phyloP scores from a whole-genome alignment of 139 green algal genomes.

The Astrephomene gubernaculifera region DNA sequence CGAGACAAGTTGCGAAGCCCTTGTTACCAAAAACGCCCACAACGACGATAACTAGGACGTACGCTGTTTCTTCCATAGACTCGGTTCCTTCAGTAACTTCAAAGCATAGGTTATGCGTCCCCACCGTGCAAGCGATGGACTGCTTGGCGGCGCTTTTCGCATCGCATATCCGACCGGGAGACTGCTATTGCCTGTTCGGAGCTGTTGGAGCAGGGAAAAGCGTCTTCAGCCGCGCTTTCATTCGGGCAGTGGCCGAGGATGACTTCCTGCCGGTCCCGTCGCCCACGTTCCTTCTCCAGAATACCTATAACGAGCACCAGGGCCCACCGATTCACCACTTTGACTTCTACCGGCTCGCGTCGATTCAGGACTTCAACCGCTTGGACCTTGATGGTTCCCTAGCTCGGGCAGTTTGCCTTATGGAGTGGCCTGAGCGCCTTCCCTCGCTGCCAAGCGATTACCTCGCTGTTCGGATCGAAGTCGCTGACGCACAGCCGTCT shows the following conservation, averaged over 20 bases:
- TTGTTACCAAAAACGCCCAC: background rate
- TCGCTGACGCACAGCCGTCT: no score
- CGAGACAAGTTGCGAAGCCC: background rate
- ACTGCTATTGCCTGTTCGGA: conserved; percentile 78
- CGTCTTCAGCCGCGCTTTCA: conserved; percentile 85
- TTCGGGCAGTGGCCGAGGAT: conserved; percentile 73
- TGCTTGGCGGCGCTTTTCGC: conserved; percentile 59
- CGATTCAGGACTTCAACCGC: conserved; percentile 52
- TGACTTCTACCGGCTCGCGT: conserved; percentile 82
- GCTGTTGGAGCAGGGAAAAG: conserved; percentile 88
- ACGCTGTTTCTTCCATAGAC: background rate
- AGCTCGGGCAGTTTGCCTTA: conserved; percentile 57
- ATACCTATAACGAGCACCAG: conserved; percentile 79
- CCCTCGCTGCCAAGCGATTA: conserved; percentile 44
- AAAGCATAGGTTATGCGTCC: background rate
- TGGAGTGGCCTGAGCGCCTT: conserved; percentile 79
- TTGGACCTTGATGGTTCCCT: conserved; percentile 61
- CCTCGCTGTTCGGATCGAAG: conserved; percentile 58
- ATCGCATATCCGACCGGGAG: conserved; percentile 45
- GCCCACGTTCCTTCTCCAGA: conserved; percentile 89
- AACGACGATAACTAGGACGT: background rate
- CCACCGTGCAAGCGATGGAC: conserved; percentile 19
- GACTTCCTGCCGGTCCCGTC: conserved; percentile 80
- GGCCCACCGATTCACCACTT: conserved; percentile 82
- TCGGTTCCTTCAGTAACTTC: background rate